Conservation (phyloP, 306 rosid species). For the Pterocarpus macrocarpus region DNA sequence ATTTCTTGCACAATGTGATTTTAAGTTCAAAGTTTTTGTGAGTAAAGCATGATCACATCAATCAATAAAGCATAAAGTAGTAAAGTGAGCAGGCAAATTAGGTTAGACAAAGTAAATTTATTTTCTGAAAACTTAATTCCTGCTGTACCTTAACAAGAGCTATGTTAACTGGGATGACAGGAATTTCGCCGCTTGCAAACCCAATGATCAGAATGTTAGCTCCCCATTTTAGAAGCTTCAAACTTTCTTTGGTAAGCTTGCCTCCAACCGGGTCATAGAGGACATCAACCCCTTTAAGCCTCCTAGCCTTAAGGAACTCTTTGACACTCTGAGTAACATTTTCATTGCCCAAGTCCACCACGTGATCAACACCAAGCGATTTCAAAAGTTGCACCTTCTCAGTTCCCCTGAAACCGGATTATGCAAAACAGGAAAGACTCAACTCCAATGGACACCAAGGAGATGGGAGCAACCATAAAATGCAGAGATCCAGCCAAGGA, state of each 20-base stretch:
- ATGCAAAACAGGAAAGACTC: conserved; percentile 33
- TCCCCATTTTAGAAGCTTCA: conserved; percentile 91
- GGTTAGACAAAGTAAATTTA: conserved; percentile 8
- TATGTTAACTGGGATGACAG: conserved; percentile 89
- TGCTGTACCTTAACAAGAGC: conserved; percentile 89
- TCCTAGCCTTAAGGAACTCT: conserved; percentile 73
- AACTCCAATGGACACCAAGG: background rate
- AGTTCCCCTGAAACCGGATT: conserved; percentile 68
- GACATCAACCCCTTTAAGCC: conserved; percentile 90
- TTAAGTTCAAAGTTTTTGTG: conserved; percentile 10
- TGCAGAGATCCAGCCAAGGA: conserved; percentile 23
- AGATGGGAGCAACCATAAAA: background rate
- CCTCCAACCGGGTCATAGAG: conserved; percentile 98
- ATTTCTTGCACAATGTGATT: conserved; percentile 6
- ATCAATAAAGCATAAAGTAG: conserved; percentile 22
- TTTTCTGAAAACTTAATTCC: conserved; percentile 18
- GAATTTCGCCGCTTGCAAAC: conserved; percentile 94
- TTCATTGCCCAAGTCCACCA: conserved; percentile 75
- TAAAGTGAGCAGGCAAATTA: conserved; percentile 32
- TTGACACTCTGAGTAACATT: conserved; percentile 75
- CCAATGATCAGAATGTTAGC: conserved; percentile 91
- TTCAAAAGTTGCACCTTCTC: conserved; percentile 83
- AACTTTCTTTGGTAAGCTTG: conserved; percentile 73
- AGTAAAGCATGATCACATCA: conserved; percentile 40
- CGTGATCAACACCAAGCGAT: conserved; percentile 85